phyloP scores from a whole-genome alignment of 495 filamentous ascomycete species.

The Tuber umbilicatum region DNA sequence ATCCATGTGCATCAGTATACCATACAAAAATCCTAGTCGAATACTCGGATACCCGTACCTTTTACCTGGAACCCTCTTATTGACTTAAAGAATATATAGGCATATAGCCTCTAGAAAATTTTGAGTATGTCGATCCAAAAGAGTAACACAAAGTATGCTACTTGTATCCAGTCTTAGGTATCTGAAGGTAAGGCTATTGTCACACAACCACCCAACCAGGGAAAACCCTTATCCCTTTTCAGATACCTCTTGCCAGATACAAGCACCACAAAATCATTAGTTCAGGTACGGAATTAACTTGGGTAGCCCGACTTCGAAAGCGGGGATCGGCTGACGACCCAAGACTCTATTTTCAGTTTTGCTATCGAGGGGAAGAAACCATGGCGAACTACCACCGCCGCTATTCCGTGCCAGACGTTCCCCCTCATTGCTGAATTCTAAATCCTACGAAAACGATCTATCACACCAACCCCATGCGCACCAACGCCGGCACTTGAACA shows the following conservation, averaged over 20 bases:
- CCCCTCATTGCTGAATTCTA: not conserved
- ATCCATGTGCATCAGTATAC: no score
- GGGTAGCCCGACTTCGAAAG: not conserved
- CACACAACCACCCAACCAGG: no score
- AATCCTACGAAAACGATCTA: not conserved
- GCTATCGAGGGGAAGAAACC: not conserved
- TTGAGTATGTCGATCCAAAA: not conserved
- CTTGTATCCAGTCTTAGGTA: no score
- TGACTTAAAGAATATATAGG: not conserved
- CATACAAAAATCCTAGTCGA: no score
- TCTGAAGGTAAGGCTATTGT: no score
- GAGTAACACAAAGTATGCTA: not conserved
- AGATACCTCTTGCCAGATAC: no score
- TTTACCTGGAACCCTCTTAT: not conserved
- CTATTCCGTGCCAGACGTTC: not conserved
- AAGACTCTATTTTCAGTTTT: not conserved
- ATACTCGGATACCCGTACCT: no score
- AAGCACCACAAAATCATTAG: not conserved
- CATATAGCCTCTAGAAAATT: not conserved
- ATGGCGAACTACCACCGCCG: not conserved
- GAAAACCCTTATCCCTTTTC: no score
- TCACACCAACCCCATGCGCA: not conserved
- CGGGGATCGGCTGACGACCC: not conserved
- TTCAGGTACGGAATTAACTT: not conserved
- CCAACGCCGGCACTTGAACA: no score